Percentiles rank a stretch among this genome's conserved stretches.
phyloP scores from a whole-genome alignment of 305 asterid species.

The Fraxinus dipetala region DNA sequence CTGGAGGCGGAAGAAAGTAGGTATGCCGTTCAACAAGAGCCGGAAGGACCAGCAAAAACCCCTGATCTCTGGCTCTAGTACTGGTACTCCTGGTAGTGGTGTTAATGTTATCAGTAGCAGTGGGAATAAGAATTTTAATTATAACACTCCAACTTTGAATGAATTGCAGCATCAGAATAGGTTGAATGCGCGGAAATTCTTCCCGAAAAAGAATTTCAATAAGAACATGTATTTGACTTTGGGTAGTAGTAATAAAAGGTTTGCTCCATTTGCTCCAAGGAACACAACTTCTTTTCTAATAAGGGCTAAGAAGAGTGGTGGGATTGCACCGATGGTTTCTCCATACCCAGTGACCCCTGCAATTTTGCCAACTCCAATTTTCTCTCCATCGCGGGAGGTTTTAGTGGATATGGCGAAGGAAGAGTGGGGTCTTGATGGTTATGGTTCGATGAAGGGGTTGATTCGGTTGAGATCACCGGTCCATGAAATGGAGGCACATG shows the following conservation, averaged over 20 bases:
- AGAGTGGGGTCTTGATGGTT: constrained; percentile 73
- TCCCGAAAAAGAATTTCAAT: constrained; percentile 35
- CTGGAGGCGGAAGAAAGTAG: constrained; percentile 47
- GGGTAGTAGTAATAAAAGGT: constrained; percentile 29
- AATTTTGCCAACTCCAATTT: constrained; percentile 61
- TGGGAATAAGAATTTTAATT: constrained; percentile 20
- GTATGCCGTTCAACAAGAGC: constrained; percentile 28
- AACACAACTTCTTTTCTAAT: constrained; percentile 70
- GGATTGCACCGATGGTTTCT: constrained; percentile 67
- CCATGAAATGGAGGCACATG: constrained; percentile 28
- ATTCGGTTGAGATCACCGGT: constrained; percentile 46
- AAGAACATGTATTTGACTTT: constrained; percentile 9
- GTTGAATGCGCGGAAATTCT: constrained; percentile 37
- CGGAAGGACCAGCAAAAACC: constrained; percentile 23
- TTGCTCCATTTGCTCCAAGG: constrained; percentile 71
- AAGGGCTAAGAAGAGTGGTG: constrained; percentile 77
- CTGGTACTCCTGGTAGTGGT: constrained; percentile 9
- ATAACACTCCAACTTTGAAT: constrained; percentile 39
- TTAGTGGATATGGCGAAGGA: constrained; percentile 73
- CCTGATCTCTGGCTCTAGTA: background rate
- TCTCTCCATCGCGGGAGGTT: constrained; percentile 68
- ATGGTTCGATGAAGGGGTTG: constrained; percentile 82
- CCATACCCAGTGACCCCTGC: constrained; percentile 73
- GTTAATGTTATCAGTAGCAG: constrained; percentile 24
- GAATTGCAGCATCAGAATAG: constrained; percentile 47